A percentile compares a stretch with the other conserved stretches of the same genome.
These are phyloP conservation scores for Termitomyces sp. DNA, from an alignment of 768 basidiomycete species.

Conservation along the genomic window DNA sequence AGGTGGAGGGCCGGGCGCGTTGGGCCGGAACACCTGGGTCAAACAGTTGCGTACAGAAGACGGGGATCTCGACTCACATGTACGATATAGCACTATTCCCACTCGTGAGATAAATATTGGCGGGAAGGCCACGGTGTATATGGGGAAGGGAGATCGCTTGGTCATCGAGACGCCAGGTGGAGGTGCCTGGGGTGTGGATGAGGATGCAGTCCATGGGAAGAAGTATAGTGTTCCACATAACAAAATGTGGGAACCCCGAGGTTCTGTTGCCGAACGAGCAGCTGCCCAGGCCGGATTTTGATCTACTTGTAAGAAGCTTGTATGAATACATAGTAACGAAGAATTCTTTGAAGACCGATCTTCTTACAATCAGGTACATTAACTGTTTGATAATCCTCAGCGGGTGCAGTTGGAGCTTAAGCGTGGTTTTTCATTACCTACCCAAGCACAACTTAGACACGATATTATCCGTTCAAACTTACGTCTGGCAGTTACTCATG, in stretches of 20 bases:
- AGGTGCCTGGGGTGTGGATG: slow-evolving; percentile 72
- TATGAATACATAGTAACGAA: not conserved
- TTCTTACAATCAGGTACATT: not conserved
- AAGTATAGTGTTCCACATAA: slow-evolving; percentile 28
- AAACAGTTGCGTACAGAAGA: slow-evolving; percentile 63
- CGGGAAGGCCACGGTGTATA: slow-evolving; percentile 81
- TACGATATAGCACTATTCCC: slow-evolving; percentile 15
- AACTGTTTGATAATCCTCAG: no score
- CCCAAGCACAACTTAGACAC: not conserved
- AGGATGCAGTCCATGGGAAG: slow-evolving; percentile 19
- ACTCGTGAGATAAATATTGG: slow-evolving; percentile 78
- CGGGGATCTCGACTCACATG: slow-evolving; percentile 52
- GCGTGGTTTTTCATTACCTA: not conserved
- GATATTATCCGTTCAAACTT: not conserved
- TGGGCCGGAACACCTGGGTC: slow-evolving; percentile 88
- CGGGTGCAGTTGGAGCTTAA: not conserved
- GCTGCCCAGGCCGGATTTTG: slow-evolving; percentile 61
- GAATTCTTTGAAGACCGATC: not conserved
- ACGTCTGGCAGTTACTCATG: not conserved
- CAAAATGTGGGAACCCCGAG: slow-evolving; percentile 63
- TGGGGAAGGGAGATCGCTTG: slow-evolving; percentile 83
- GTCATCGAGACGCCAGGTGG: slow-evolving; percentile 87
- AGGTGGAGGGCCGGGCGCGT: slow-evolving; percentile 65
- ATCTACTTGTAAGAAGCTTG: not conserved
- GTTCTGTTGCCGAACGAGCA: slow-evolving; percentile 60